Percentiles rank a stretch among this genome's conserved stretches.
Evolutionary conservation across 345 rosid species (phyloP).

Genomic region (Acer negundo): DNA sequence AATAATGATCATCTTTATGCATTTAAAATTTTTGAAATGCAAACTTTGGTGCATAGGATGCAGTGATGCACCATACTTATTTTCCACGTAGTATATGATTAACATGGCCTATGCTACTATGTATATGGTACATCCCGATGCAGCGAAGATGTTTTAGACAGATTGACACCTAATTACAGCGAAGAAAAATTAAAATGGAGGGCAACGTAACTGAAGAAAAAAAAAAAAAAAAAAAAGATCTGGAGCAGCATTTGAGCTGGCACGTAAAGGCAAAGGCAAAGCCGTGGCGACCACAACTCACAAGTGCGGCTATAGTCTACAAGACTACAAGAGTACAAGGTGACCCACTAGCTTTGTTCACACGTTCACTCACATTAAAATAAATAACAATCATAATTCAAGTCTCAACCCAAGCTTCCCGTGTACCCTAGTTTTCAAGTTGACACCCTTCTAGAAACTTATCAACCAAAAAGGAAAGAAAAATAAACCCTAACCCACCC

Average conservation of each 20-base stretch:
- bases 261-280: background rate
- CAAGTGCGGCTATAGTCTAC: background rate
- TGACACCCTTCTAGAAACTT: conserved; percentile 13
- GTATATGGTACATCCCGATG: too few species aligned
- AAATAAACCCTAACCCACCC: conserved; percentile 1
- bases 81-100: background rate
- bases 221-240: too few species aligned
- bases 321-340: background rate
- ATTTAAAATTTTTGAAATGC: too few species aligned
- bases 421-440: conserved; percentile 23
- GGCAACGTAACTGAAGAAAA: too few species aligned
- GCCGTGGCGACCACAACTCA: background rate
- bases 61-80: too few species aligned
- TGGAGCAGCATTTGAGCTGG: conserved; percentile 9
- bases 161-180: too few species aligned
- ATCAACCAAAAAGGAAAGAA: background rate
- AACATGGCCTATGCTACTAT: too few species aligned
- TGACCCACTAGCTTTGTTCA: conserved; percentile 10
- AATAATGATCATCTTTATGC: too few species aligned
- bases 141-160: too few species aligned
- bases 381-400: too few species aligned
- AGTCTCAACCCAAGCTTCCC: conserved; percentile 24
- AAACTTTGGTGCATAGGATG: too few species aligned
- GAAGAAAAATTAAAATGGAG: background rate
- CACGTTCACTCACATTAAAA: conserved; percentile 8